Evolutionary conservation across 108 stramenopile species (phyloP).

Genomic region (Craspedostauros australis): DNA sequence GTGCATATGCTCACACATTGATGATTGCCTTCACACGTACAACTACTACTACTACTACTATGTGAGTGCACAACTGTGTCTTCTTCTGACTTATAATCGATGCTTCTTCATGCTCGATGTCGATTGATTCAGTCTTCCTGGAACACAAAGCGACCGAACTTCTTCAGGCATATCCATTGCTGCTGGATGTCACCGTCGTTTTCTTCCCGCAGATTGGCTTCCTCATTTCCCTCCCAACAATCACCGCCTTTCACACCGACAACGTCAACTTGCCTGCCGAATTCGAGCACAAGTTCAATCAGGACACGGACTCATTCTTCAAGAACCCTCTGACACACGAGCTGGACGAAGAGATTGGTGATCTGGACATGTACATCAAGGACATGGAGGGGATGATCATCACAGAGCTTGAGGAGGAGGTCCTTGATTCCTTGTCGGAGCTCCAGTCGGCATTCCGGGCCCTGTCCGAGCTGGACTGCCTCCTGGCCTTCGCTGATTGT

Average conservation of each 20-base stretch:
- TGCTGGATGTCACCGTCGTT: constrained; percentile 67
- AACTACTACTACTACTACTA: too few relatives aligned
- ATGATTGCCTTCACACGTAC: too few relatives aligned
- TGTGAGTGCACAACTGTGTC: background rate
- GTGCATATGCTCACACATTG: too few relatives aligned
- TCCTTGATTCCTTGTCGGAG: constrained; percentile 77
- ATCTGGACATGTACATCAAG: constrained; percentile 86
- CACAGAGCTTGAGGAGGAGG: constrained; percentile 86
- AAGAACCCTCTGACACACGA: constrained; percentile 73
- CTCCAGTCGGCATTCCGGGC: constrained; percentile 76
- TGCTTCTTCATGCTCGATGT: background rate
- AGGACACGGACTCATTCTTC: constrained; percentile 80
- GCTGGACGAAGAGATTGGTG: constrained; percentile 88
- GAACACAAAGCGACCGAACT: constrained; percentile 47
- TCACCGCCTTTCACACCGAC: constrained; percentile 33
- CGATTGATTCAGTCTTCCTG: constrained; percentile 19
- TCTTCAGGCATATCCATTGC: constrained; percentile 42
- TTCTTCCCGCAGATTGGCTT: constrained; percentile 94
- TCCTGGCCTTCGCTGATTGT: constrained; percentile 78
- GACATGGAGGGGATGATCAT: constrained; percentile 84
- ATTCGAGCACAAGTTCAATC: constrained; percentile 67
- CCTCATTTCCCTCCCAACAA: constrained; percentile 65
- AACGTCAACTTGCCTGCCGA: constrained; percentile 50
- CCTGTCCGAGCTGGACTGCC: constrained; percentile 84
- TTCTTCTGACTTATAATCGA: background rate